A percentile compares a stretch with the other conserved stretches of the same genome.
These are phyloP conservation scores for Suhomyces wounanorum DNA, from an alignment of 1,139 yeast species.

Conservation along the genomic window DNA sequence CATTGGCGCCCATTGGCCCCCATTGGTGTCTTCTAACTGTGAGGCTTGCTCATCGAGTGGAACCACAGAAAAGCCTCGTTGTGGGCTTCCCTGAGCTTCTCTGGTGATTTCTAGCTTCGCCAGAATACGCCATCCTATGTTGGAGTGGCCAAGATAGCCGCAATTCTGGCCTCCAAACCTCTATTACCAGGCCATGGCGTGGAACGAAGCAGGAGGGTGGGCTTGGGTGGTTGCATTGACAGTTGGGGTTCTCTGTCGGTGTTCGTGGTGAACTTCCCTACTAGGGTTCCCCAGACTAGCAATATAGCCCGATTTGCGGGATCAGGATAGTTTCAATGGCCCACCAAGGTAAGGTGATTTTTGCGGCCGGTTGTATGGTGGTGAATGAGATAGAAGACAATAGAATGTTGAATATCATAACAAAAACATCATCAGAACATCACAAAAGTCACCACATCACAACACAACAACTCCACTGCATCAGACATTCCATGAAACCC, in stretches of 20 bases:
- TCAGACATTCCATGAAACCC: no score
- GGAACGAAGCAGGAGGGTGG: neutral
- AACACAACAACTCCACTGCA: no score
- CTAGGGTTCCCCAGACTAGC: neutral
- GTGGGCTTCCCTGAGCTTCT: neutral
- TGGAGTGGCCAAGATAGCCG: neutral
- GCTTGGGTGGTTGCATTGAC: neutral
- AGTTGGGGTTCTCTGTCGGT: neutral
- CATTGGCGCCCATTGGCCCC: neutral
- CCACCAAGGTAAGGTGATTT: neutral
- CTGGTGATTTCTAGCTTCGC: neutral
- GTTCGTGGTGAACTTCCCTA: no score
- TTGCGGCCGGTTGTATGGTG: neutral
- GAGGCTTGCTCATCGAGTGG: no score
- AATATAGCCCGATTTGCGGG: neutral
- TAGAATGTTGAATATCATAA: no score
- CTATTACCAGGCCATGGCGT: neutral
- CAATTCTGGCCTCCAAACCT: neutral
- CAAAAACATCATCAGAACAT: no score
- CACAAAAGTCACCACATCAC: no score
- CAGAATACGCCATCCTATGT: neutral
- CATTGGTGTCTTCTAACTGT: no score
- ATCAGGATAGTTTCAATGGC: neutral
- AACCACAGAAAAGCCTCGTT: neutral
- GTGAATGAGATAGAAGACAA: neutral